A percentile compares a stretch with the other conserved stretches of the same genome.
phyloP scores from a whole-genome alignment of 495 filamentous ascomycete species.

The Terfezia claveryi region DNA sequence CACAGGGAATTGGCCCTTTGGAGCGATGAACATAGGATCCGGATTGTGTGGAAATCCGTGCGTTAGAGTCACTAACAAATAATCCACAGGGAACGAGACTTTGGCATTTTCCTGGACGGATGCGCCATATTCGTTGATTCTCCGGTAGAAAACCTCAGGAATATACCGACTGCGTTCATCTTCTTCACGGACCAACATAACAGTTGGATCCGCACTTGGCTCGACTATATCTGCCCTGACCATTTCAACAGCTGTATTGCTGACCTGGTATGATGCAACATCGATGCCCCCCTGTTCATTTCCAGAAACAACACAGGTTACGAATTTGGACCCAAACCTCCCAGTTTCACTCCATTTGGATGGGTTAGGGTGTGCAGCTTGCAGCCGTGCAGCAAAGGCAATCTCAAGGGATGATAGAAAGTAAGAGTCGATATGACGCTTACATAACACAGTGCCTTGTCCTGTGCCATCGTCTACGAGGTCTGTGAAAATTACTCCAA shows the following conservation, averaged over 20 bases:
- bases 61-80: conserved; percentile 83
- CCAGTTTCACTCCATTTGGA: conserved; percentile 96
- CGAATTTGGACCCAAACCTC: conserved; percentile 85
- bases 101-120: conserved; percentile 96
- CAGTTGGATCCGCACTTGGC: conserved; percentile 70
- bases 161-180: conserved; percentile 78
- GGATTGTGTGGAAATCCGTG: conserved; percentile 79
- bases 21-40: conserved; percentile 41
- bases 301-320: conserved; percentile 83
- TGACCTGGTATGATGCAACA: conserved; percentile 83
- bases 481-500: conserved; percentile 93
- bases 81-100: conserved; percentile 87
- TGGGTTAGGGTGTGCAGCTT: conserved; percentile 68
- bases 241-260: conserved; percentile 92
- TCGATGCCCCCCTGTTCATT: conserved; percentile 74
- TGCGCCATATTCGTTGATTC: conserved; percentile 87
- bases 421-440: conserved; percentile 87
- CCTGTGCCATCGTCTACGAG: conserved; percentile 60
- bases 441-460: conserved; percentile 74
- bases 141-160: conserved; percentile 89
- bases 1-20: conserved; percentile 49
- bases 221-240: conserved; percentile 86
- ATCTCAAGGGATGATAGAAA: conserved; percentile 85
- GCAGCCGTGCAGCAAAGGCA: conserved; percentile 64
- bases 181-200: conserved; percentile 89